These are phyloP conservation scores for Prunella vulgaris DNA, from an alignment of 257 asterid genomes.

Conservation along the genomic window DNA sequence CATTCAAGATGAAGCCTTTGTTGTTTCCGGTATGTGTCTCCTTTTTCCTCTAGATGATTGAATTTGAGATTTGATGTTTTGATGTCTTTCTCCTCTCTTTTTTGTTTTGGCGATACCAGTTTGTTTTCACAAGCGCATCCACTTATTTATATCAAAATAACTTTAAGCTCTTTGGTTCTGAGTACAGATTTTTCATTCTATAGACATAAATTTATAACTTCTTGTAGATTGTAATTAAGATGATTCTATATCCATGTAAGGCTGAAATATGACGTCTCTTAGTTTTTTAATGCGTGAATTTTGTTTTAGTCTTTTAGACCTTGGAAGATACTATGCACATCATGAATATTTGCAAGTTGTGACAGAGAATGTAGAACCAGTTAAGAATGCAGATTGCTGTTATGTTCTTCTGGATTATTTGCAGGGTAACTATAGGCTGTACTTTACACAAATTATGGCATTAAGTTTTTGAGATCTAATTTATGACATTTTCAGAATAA, in stretches of 20 bases:
- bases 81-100: conserved; percentile 18
- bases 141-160: background rate
- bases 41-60: conserved; percentile 17
- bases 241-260: background rate
- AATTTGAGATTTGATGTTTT: conserved; percentile 13
- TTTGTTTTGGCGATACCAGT: conserved; percentile 3
- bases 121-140: conserved; percentile 1
- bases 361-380: background rate
- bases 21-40: conserved; percentile 73
- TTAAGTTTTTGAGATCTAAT: background rate
- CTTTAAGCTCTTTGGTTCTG: conserved; percentile 11
- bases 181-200: conserved; percentile 7
- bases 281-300: background rate
- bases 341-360: background rate
- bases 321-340: background rate
- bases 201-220: background rate
- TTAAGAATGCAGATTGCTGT: background rate
- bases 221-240: background rate
- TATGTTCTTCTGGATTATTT: background rate
- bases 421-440: background rate
- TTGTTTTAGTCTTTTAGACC: background rate
- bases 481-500: background rate
- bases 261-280: background rate
- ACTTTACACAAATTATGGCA: background rate
- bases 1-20: conserved; percentile 96